These are phyloP conservation scores for Malassezia obtusa DNA, from an alignment of 1,284 basidiomycete species.

Conservation along the genomic window DNA sequence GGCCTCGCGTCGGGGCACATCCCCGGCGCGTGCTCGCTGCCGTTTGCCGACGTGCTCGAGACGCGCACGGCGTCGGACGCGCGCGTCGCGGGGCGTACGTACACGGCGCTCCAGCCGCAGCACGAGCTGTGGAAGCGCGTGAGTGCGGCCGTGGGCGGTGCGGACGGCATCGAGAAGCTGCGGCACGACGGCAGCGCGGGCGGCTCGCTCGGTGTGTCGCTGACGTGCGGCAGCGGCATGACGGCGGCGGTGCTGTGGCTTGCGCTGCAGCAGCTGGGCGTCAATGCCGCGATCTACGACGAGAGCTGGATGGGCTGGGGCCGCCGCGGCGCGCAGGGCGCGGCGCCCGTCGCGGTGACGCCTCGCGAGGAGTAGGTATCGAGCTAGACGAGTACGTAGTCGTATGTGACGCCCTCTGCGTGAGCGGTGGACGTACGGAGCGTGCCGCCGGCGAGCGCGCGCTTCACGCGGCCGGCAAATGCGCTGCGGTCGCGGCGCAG, in stretches of 20 bases:
- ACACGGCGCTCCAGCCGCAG: slow-evolving; percentile 40
- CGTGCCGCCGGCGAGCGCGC: slow-evolving; percentile 30
- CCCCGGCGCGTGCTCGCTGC: slow-evolving; percentile 71
- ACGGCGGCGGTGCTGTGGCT: slow-evolving; percentile 88
- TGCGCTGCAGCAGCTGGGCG: slow-evolving; percentile 63
- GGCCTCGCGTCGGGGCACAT: slow-evolving; percentile 86
- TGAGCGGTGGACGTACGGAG: slow-evolving; percentile 25
- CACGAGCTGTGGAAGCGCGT: slow-evolving; percentile 39
- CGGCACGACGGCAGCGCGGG: slow-evolving; percentile 33
- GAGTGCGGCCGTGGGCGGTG: slow-evolving; percentile 58
- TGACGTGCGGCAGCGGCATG: slow-evolving; percentile 62
- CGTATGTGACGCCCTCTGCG: slow-evolving; percentile 36
- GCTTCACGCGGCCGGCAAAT: slow-evolving; percentile 38
- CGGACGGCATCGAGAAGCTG: slow-evolving; percentile 35
- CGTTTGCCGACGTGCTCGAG: slow-evolving; percentile 69
- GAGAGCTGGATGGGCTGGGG: slow-evolving; percentile 52
- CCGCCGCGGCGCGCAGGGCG: slow-evolving; percentile 7
- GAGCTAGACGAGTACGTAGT: slow-evolving; percentile 21
- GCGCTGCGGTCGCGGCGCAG: slow-evolving; percentile 33
- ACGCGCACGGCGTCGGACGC: slow-evolving; percentile 49
- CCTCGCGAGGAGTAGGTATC: background rate
- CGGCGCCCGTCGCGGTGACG: slow-evolving; percentile 14
- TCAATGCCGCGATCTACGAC: slow-evolving; percentile 62
- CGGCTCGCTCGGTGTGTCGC: slow-evolving; percentile 14
- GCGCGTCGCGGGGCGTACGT: slow-evolving; percentile 49